Percentiles rank a stretch among this genome's conserved stretches.
These are phyloP conservation scores for Dictyostelium firmibasis DNA, from an alignment of 78 protist genomes.

Conservation along the genomic window DNA sequence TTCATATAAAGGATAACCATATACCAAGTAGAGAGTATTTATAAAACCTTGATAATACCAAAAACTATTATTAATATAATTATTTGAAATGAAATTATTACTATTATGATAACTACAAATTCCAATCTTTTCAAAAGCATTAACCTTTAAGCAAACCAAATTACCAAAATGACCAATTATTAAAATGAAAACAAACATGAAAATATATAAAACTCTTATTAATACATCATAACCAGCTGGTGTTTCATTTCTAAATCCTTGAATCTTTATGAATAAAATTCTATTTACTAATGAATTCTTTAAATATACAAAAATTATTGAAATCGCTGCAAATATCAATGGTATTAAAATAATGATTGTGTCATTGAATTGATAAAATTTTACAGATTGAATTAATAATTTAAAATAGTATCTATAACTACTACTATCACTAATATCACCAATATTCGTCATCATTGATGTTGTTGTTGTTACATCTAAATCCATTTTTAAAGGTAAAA, in stretches of 20 bases:
- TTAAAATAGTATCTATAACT: background rate
- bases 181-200: background rate
- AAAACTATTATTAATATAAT: background rate
- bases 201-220: background rate
- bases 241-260: background rate
- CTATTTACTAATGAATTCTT: background rate
- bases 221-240: background rate
- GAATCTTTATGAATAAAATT: background rate
- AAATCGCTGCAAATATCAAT: background rate
- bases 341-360: background rate
- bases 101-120: background rate
- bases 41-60: background rate
- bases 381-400: background rate
- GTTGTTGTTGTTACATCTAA: background rate
- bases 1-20: background rate
- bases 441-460: background rate
- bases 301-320: background rate
- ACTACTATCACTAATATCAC: background rate
- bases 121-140: background rate
- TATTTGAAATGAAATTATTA: no score
- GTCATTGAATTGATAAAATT: background rate
- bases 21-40: background rate
- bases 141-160: background rate
- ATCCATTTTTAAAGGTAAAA: background rate
- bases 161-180: background rate